Base-by-base conservation (phyloP, 768 basidiomycete genomes). In the Termitomyces sp. region DNA sequence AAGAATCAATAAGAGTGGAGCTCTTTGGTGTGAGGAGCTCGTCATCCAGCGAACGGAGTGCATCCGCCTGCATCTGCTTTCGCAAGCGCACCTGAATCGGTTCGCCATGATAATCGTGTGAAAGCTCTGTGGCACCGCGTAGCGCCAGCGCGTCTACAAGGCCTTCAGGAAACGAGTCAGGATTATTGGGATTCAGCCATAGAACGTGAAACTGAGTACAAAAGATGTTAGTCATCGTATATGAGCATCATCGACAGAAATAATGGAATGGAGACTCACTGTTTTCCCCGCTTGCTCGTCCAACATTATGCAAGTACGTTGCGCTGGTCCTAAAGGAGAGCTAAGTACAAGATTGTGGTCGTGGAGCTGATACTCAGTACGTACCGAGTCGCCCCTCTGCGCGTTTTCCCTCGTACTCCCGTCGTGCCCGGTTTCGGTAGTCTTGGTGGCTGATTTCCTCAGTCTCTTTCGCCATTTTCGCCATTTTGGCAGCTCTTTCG, bases 401-500 rank as follows among this genome's bases (percentile, higher is more conserved):
- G 5, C 85, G 84, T 51, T 85, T 78, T 57, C 89, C 87, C 65
- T 89, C 85, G 65, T 89, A 93, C 59, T 89, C 90, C 57, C 81
- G 79, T 56, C 84, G 78, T 4, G 85, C 78, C 44, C 90, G 82
- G 63, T 87, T 85, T 44, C 91, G 82, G 69, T 86, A 95, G 55
- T 77, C 79, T 38, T 77, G 76, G 45, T 85, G 81, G 19, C 72
- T 73, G 53, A 76, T 73, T 11, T 76, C 74, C 61, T 89, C 86
- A 10, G 80, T 84, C 77, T 87, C 84, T 73, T 89, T 85, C 0
- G 84, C 85, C 79, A 88, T 85, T 72, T 90, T 87, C 0, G 85
- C 86, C 78, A 89, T 85, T 73, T 92, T 91, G 10, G 83, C 85
- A 47, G 85, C 71, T 43, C 88, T 79, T 56, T 87, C 86, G 9